Percentiles rank a stretch among this genome's conserved stretches.
These are phyloP conservation scores for Metarhizium robertsii DNA, from an alignment of 2,329 filamentous ascomycete genomes.

Conservation along the genomic window DNA sequence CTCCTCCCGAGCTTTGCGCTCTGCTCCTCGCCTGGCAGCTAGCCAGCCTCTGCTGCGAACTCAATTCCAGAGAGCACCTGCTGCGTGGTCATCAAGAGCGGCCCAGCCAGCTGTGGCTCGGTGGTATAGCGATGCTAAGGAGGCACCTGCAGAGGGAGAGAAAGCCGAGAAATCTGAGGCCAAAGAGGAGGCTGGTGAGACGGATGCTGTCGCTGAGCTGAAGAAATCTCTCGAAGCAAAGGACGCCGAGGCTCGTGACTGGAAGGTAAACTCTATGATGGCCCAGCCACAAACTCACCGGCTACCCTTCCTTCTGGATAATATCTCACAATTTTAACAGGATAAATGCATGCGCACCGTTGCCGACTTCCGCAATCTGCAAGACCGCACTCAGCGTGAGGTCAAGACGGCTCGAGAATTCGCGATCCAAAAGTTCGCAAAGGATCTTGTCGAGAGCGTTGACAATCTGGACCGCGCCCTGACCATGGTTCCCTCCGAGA, in stretches of 20 bases:
- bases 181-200: constrained; percentile 17
- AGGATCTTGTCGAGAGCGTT: constrained; percentile 88
- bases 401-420: constrained; percentile 82
- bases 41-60: constrained; percentile 26
- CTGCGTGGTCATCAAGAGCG: constrained; percentile 26
- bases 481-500: constrained; percentile 64
- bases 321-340: constrained; percentile 33
- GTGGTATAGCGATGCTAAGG: constrained; percentile 42
- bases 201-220: constrained; percentile 31
- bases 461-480: constrained; percentile 97
- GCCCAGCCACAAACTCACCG: background rate
- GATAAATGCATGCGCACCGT: constrained; percentile 91
- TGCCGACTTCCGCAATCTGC: constrained; percentile 95
- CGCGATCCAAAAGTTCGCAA: constrained; percentile 90
- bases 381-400: constrained; percentile 87
- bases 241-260: constrained; percentile 52
- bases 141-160: constrained; percentile 17
- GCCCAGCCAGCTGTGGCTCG: constrained; percentile 25
- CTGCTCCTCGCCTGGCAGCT: constrained; percentile 25
- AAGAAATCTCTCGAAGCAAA: constrained; percentile 45
- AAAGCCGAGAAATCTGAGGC: constrained; percentile 20
- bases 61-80: constrained; percentile 27
- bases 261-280: constrained; percentile 61
- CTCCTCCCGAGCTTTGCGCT: constrained; percentile 35
- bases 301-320: background rate